Percentiles rank a stretch among this genome's conserved stretches.
phyloP scores from a whole-genome alignment of 2,329 filamentous ascomycete genomes.

The Alternaria sp. region DNA sequence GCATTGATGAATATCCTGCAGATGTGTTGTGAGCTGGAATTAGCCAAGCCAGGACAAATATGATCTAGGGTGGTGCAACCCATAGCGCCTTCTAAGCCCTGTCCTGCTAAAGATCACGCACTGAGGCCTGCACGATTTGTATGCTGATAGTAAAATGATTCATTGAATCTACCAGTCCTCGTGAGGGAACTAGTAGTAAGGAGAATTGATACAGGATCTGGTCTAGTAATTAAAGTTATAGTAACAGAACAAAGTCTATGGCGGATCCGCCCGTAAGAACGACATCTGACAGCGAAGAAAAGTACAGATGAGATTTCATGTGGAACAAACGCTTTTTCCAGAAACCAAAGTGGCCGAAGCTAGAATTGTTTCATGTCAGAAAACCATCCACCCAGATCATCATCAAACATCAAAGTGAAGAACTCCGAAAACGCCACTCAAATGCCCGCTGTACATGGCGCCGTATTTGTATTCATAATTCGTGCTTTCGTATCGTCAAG shows the following conservation, averaged over 20 bases:
- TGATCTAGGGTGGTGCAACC: neutral
- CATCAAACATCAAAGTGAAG: conserved; percentile 8
- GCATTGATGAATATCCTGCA: neutral
- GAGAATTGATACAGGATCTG: conserved; percentile 14
- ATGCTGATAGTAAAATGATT: neutral
- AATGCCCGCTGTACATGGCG: conserved; percentile 21
- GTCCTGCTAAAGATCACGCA: neutral
- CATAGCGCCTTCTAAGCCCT: neutral
- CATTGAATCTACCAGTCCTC: conserved; percentile 9
- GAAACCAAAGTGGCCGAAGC: conserved; percentile 5
- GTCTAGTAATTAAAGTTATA: conserved; percentile 32
- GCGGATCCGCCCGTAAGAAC: conserved; percentile 1
- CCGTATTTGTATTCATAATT: conserved; percentile 25
- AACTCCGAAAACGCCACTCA: conserved; percentile 21
- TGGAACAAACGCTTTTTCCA: conserved; percentile 13
- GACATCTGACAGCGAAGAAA: conserved; percentile 3
- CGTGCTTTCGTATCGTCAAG: conserved; percentile 23
- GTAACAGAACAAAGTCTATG: conserved; percentile 19
- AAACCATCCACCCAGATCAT: conserved; percentile 2
- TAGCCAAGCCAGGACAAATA: neutral
- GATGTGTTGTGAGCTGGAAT: neutral
- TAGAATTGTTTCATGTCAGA: conserved; percentile 2
- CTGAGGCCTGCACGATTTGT: neutral
- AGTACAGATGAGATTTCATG: conserved; percentile 2
- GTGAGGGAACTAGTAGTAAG: conserved; percentile 16